Evolutionary conservation across 495 filamentous ascomycete species (phyloP).

Genomic region (Aspergillus diversus): DNA sequence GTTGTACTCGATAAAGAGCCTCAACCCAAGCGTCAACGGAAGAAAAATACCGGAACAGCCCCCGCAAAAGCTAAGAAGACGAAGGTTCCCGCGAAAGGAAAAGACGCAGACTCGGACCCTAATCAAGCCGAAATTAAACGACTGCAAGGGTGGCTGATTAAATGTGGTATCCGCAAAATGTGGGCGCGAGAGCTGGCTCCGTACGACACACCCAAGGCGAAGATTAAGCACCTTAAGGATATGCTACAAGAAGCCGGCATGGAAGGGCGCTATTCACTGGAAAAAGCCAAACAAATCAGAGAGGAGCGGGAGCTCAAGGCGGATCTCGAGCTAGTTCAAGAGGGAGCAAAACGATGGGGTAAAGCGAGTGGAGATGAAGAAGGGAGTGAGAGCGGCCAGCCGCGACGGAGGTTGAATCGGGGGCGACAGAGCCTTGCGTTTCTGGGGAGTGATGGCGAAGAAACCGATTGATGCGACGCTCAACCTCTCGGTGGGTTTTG

Average conservation of each 20-base stretch:
- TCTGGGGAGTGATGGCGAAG: constrained; percentile 56
- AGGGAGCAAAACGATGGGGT: constrained; percentile 80
- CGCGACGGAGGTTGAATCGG: constrained; percentile 44
- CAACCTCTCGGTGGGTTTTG: background rate
- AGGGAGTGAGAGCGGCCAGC: constrained; percentile 41
- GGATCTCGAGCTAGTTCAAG: constrained; percentile 80
- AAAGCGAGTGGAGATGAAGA: constrained; percentile 46
- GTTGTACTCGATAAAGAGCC: constrained; percentile 73
- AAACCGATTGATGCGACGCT: constrained; percentile 50
- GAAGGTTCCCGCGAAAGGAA: constrained; percentile 35
- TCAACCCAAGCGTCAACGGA: constrained; percentile 51
- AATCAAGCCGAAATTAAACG: constrained; percentile 84
- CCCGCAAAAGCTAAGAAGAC: constrained; percentile 38
- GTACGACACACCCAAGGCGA: constrained; percentile 73
- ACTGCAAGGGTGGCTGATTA: constrained; percentile 84
- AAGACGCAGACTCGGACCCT: constrained; percentile 58
- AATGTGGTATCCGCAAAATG: constrained; percentile 92
- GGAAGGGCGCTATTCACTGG: constrained; percentile 80
- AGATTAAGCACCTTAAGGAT: constrained; percentile 77
- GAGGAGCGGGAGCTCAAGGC: constrained; percentile 78
- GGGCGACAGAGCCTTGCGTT: constrained; percentile 57
- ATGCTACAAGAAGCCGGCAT: constrained; percentile 85
- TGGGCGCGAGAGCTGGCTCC: constrained; percentile 83
- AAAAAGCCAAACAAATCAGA: constrained; percentile 83
- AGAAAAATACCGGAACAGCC: constrained; percentile 37